Evolutionary conservation across 371 early-diverging fungal genomes (phyloP), one percentile per base, ranked within the genome.

Genomic region (Lichtheimia hyalospora): DNA sequence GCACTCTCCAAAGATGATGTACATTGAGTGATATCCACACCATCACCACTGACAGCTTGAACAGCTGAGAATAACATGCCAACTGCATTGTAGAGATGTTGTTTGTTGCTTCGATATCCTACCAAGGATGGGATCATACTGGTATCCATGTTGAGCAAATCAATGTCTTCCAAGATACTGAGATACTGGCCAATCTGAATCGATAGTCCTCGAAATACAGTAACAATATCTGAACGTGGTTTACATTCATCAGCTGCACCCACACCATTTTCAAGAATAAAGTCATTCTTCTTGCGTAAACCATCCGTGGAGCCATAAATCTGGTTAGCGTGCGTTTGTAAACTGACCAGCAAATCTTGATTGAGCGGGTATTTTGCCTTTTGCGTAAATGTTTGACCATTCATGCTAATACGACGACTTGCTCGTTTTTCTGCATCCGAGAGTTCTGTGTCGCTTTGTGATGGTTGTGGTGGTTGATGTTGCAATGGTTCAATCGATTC

Each of bases 41-140:
- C 55, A 14, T 79, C 63, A 61, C 83, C 70, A 0, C 88, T 87
- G 0, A 88, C 77, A 10, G 69, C 68, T 44, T 87, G 87, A 5
- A 87, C 83, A 7, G 82, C 82, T 61, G 84, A 85, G 50, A 90
- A 86, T 13, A 92, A 68, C 16, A 81, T 68, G 0, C 90, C 87
- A 21, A 90, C 77, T 8, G 79, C 73, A 63, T 90, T 89, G 71
- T 86, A 89, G 25, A 92, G 64, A 5, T 77, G 61, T 56, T 89
- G 86, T 52, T 90, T 88, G 25, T 84, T 79, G 46, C 80, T 75
- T 54, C 85, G 84, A 66, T 85, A 89, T 18, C 86, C 83, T 25
- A 84, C 78, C 15, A 81, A 63, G 15, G 82, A 67, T 6, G 74
- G 74, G 2, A 69, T 66, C 39, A 71, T 68, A 1, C 52, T 27